Percentiles rank a stretch among this genome's conserved stretches.
These are phyloP conservation scores for Candida ulmi DNA, from an alignment of 805 yeast species.

Conservation along the genomic window DNA sequence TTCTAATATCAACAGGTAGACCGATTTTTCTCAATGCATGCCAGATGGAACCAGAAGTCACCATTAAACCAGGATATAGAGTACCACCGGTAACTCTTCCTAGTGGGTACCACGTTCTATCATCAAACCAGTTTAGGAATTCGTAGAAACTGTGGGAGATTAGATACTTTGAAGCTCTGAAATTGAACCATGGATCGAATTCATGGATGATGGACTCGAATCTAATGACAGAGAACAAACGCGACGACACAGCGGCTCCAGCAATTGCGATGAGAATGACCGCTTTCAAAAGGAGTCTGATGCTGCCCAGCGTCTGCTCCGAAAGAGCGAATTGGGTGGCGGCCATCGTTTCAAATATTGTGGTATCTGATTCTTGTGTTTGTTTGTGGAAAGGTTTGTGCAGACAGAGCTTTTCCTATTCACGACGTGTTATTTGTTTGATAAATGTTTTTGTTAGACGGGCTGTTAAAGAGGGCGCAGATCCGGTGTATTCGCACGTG, in stretches of 20 bases:
- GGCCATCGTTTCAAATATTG: conserved; percentile 6
- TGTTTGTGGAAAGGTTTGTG: too few relatives aligned
- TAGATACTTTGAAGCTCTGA: conserved; percentile 90
- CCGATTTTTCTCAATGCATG: conserved; percentile 57
- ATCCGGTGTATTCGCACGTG: too few relatives aligned
- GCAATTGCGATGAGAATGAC: conserved; percentile 72
- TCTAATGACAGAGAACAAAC: conserved; percentile 93
- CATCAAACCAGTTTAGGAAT: conserved; percentile 97
- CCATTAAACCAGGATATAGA: conserved; percentile 96
- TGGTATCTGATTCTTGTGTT: too few relatives aligned
- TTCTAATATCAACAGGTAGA: conserved; percentile 89
- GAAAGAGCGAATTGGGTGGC: conserved; percentile 2
- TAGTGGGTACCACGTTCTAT: conserved; percentile 97
- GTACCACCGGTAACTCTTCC: conserved; percentile 99
- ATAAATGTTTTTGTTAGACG: too few relatives aligned
- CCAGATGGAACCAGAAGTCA: conserved; percentile 90
- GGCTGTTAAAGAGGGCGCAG: too few relatives aligned
- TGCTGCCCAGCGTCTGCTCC: conserved; percentile 16
- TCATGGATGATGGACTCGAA: conserved; percentile 97
- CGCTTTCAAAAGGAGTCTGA: conserved; percentile 39
- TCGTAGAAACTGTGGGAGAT: conserved; percentile 81
- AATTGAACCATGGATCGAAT: conserved; percentile 96
- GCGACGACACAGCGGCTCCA: conserved; percentile 86
- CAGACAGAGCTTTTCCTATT: too few relatives aligned
- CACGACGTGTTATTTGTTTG: too few relatives aligned